These are phyloP conservation scores for Obelidium mucronatum DNA, from an alignment of 192 early-diverging fungal genomes.

Conservation along the genomic window DNA sequence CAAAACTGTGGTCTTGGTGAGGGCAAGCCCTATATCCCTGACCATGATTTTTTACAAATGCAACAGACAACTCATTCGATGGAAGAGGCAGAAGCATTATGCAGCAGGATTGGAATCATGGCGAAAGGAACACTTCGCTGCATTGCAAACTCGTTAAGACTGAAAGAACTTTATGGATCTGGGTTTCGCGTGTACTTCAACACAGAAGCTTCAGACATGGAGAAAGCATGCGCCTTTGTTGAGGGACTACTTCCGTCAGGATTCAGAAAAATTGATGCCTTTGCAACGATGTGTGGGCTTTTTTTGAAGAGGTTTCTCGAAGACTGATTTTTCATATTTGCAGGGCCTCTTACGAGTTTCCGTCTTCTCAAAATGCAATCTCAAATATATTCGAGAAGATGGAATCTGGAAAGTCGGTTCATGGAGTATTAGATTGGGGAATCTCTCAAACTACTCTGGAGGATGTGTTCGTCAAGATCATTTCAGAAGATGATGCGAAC, in stretches of 20 bases:
- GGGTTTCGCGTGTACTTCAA: conserved; percentile 72
- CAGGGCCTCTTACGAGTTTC: conserved; percentile 67
- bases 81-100: conserved; percentile 84
- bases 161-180: conserved; percentile 76
- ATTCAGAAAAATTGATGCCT: conserved; percentile 55
- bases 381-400: conserved; percentile 65
- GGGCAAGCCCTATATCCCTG: background rate
- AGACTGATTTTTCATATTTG: background rate
- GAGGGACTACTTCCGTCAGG: conserved; percentile 52
- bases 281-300: conserved; percentile 50
- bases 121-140: conserved; percentile 77
- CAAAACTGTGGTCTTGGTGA: conserved; percentile 66
- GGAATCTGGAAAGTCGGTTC: conserved; percentile 59
- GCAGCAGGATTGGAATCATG: conserved; percentile 80
- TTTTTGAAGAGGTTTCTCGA: background rate
- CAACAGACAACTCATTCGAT: conserved; percentile 74
- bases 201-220: conserved; percentile 51
- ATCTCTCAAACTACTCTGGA: conserved; percentile 74
- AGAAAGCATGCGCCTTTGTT: conserved; percentile 31
- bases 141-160: conserved; percentile 65
- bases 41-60: too few species aligned
- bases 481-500: conserved; percentile 31
- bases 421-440: conserved; percentile 77
- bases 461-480: conserved; percentile 48
- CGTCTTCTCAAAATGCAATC: conserved; percentile 54